Evolutionary conservation across 2,329 filamentous ascomycete species (phyloP).

Genomic region (Fusarium sp.): DNA sequence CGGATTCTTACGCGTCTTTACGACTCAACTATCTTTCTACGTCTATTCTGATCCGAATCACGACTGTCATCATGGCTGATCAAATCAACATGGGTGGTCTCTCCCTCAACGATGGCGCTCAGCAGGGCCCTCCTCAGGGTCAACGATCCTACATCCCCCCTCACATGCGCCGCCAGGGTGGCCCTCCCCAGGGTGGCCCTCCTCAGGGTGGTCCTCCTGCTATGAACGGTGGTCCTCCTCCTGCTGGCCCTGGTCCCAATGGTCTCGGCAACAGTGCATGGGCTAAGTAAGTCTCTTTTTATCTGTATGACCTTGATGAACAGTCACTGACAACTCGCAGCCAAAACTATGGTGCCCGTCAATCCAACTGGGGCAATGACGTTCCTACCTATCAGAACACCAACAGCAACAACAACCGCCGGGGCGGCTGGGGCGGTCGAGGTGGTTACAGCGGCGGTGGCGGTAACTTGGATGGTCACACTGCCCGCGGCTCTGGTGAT

Average conservation of each 20-base stretch:
- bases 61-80: constrained; percentile 73
- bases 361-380: constrained; percentile 48
- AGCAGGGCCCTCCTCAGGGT: constrained; percentile 40
- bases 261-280: constrained; percentile 72
- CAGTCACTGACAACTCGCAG: constrained; percentile 33
- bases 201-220: constrained; percentile 9
- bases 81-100: constrained; percentile 85
- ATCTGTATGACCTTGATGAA: background rate
- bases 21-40: constrained; percentile 31
- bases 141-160: constrained; percentile 83
- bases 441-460: constrained; percentile 49
- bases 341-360: constrained; percentile 48
- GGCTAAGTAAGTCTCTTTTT: constrained; percentile 62
- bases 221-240: constrained; percentile 27
- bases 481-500: constrained; percentile 86
- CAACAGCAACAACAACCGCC: constrained; percentile 44
- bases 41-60: constrained; percentile 35
- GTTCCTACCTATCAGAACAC: constrained; percentile 39
- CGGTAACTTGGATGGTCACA: constrained; percentile 61
- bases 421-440: constrained; percentile 49
- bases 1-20: constrained; percentile 32
- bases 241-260: constrained; percentile 46
- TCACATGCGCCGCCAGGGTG: constrained; percentile 70
- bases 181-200: constrained; percentile 41
- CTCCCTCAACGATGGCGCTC: constrained; percentile 63